Conservation (phyloP, 805 yeast species). For the Hanseniaspora pseudoguilliermondii region DNA sequence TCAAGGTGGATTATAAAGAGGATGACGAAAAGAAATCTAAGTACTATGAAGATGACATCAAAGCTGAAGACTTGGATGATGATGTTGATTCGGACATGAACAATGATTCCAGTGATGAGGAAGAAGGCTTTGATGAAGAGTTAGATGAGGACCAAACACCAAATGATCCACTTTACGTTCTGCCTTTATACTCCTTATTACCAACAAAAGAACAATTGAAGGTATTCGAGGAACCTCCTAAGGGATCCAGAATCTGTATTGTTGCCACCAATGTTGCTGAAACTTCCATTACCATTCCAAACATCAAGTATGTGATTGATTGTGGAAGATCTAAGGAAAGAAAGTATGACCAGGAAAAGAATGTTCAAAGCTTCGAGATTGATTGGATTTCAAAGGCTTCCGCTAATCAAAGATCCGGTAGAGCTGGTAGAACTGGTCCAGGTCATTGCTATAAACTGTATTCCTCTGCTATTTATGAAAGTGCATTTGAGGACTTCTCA, state of each 20-base stretch:
- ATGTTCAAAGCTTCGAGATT: slow-evolving; percentile 84
- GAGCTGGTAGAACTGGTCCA: slow-evolving; percentile 98
- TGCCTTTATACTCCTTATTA: slow-evolving; percentile 81
- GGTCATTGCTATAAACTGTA: slow-evolving; percentile 90
- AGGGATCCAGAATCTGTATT: slow-evolving; percentile 74
- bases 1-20: slow-evolving; percentile 22
- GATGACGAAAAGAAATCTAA: slow-evolving; percentile 26
- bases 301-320: slow-evolving; percentile 86
- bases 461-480: slow-evolving; percentile 88
- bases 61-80: slow-evolving; percentile 30
- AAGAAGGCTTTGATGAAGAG: slow-evolving; percentile 55
- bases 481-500: slow-evolving; percentile 69
- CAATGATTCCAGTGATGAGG: slow-evolving; percentile 28
- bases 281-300: slow-evolving; percentile 92
- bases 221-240: slow-evolving; percentile 76
- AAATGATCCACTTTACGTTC: slow-evolving; percentile 70
- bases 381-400: slow-evolving; percentile 92
- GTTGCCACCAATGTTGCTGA: slow-evolving; percentile 97
- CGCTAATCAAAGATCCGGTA: slow-evolving; percentile 87
- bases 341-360: slow-evolving; percentile 64
- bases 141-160: slow-evolving; percentile 59
- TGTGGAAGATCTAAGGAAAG: slow-evolving; percentile 90
- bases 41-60: slow-evolving; percentile 25
- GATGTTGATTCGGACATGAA: slow-evolving; percentile 16
- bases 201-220: slow-evolving; percentile 95